Conservation (phyloP, 306 rosid genomes). For the Hippophae rhamnoides region DNA sequence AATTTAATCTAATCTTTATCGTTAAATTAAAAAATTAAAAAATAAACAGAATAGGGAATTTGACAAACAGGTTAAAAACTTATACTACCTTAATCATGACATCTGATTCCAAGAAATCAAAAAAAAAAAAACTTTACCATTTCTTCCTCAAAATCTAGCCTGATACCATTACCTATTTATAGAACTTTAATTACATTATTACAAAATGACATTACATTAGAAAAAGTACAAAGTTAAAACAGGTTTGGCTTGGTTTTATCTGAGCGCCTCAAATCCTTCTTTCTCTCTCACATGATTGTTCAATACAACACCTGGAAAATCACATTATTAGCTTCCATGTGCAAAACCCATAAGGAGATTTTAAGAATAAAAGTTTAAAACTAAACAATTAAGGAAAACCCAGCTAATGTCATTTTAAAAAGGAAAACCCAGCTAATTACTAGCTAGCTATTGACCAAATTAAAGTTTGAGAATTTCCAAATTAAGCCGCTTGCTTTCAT, state of each 20-base stretch:
- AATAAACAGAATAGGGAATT: constrained; percentile 26
- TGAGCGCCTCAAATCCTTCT: constrained; percentile 41
- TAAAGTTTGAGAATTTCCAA: too few species aligned
- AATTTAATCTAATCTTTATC: not conserved
- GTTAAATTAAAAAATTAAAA: constrained; percentile 24
- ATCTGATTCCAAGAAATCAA: constrained; percentile 24
- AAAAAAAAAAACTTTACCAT: constrained; percentile 28
- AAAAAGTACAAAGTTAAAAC: constrained; percentile 43
- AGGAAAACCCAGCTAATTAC: too few species aligned
- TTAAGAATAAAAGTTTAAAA: too few species aligned
- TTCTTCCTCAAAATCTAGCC: constrained; percentile 25
- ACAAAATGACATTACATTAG: constrained; percentile 33
- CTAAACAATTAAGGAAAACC: not conserved
- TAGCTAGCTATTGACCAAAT: too few species aligned
- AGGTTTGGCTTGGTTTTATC: constrained; percentile 41
- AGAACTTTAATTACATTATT: constrained; percentile 24
- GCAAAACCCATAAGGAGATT: not conserved
- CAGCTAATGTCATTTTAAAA: not conserved
- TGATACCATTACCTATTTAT: constrained; percentile 20
- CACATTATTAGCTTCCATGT: constrained; percentile 32
- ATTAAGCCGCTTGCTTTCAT: too few species aligned
- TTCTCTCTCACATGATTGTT: constrained; percentile 68
- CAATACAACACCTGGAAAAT: constrained; percentile 55
- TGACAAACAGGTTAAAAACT: constrained; percentile 2
- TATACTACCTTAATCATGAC: constrained; percentile 9